These are phyloP conservation scores for Rhizophora apiculata DNA, from an alignment of 345 rosid species.

Conservation along the genomic window DNA sequence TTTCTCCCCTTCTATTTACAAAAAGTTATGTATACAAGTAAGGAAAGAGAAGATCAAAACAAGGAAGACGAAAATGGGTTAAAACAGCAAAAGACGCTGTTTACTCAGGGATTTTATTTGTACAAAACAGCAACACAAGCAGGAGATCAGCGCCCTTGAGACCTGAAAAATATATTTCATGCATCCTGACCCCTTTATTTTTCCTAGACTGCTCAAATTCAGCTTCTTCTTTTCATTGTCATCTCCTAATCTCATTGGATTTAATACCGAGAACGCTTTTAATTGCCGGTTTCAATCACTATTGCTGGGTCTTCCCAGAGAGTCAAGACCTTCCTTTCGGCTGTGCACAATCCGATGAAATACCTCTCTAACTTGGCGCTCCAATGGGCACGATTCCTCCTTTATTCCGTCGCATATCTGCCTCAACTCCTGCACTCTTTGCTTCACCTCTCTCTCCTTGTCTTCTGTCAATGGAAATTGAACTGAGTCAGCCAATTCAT, in stretches of 20 bases:
- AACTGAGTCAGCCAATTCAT: slow-evolving; percentile 61
- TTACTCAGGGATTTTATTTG: slow-evolving; percentile 34
- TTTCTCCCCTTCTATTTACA: neutral
- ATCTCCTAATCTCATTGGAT: slow-evolving; percentile 9
- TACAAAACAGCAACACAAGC: slow-evolving; percentile 41
- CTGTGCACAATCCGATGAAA: slow-evolving; percentile 75
- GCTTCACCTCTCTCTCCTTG: slow-evolving; percentile 55
- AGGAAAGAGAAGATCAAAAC: slow-evolving; percentile 1
- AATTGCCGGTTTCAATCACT: slow-evolving; percentile 24
- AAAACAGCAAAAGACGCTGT: slow-evolving; percentile 33
- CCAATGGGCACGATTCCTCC: slow-evolving; percentile 76
- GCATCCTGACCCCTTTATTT: slow-evolving; percentile 25
- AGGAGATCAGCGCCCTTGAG: slow-evolving; percentile 32
- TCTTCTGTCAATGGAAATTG: slow-evolving; percentile 63
- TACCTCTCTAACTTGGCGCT: slow-evolving; percentile 75
- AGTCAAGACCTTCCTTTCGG: slow-evolving; percentile 81
- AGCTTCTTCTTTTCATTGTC: neutral
- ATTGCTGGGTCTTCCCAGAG: slow-evolving; percentile 39
- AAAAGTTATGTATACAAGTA: neutral
- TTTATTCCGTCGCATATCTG: slow-evolving; percentile 48
- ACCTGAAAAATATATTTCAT: slow-evolving; percentile 29
- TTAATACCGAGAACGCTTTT: slow-evolving; percentile 1
- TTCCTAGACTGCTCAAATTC: slow-evolving; percentile 15
- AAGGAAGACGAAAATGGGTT: slow-evolving; percentile 24
- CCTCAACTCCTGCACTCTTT: slow-evolving; percentile 57